Conservation (phyloP, 192 early-diverging fungal genomes). For the Chytriomyces sp. region DNA sequence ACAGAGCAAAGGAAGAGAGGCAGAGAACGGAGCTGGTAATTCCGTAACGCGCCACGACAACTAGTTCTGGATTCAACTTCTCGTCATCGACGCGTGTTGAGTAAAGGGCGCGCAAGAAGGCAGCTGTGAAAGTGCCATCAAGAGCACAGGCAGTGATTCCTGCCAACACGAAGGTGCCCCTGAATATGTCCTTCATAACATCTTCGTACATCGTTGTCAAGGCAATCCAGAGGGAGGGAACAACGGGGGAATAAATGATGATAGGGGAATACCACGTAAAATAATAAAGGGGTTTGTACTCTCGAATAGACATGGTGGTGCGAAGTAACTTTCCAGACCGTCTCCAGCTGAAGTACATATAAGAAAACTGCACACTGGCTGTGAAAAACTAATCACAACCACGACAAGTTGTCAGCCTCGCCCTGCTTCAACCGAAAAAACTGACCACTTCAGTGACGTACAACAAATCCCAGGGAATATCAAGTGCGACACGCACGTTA, state of each 20-base stretch:
- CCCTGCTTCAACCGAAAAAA: too few species aligned
- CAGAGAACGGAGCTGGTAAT: not conserved
- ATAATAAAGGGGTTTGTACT: conserved; percentile 23
- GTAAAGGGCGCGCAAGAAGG: not conserved
- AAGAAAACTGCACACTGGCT: not conserved
- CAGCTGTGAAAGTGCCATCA: not conserved
- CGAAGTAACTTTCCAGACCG: conserved; percentile 13
- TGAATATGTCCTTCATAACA: not conserved
- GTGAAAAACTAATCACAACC: not conserved
- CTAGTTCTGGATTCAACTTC: conserved; percentile 5
- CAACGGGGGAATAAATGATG: conserved; percentile 1
- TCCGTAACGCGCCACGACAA: conserved; percentile 1
- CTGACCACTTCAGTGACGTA: not conserved
- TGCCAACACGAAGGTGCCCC: not conserved
- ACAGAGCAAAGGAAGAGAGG: not conserved
- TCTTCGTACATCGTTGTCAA: not conserved
- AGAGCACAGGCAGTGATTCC: not conserved
- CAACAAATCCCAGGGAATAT: not conserved
- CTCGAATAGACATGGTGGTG: not conserved
- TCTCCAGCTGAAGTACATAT: conserved; percentile 11
- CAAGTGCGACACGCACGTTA: not conserved
- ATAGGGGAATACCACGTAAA: not conserved
- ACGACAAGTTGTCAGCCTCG: not conserved
- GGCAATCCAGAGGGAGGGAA: not conserved
- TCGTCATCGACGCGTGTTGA: not conserved